phyloP scores from a whole-genome alignment of 352 stramenopile species.

The Phytopythium vexans region DNA sequence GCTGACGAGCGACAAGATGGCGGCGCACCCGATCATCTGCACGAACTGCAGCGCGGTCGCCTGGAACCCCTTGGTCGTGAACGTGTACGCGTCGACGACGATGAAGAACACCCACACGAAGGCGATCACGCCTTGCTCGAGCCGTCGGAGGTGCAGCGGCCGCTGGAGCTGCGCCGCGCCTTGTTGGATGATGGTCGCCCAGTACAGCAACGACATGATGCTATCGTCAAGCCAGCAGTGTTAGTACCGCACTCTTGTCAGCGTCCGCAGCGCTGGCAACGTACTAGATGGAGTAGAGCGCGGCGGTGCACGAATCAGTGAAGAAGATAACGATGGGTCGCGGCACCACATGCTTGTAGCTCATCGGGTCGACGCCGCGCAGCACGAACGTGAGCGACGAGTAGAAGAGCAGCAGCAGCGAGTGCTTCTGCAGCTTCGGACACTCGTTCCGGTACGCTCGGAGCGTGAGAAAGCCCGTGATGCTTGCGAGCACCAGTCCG shows the following conservation, averaged over 20 bases:
- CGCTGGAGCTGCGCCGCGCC: conserved; percentile 16
- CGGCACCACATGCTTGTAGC: conserved; percentile 34
- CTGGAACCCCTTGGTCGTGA: conserved; percentile 39
- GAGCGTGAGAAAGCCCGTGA: conserved; percentile 25
- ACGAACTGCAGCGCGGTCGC: conserved; percentile 23
- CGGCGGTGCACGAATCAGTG: conserved; percentile 34
- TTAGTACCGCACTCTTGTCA: background rate
- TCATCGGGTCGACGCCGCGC: conserved; percentile 27
- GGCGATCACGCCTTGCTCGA: conserved; percentile 25
- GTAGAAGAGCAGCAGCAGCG: conserved; percentile 36
- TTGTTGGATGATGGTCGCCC: conserved; percentile 33
- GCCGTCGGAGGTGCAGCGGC: conserved; percentile 17
- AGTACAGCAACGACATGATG: conserved; percentile 34
- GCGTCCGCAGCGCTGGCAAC: conserved; percentile 5
- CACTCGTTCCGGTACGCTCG: conserved; percentile 22
- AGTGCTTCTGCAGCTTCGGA: conserved; percentile 32
- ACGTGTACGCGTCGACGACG: conserved; percentile 24
- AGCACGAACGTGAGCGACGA: conserved; percentile 31
- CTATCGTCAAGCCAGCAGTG: conserved; percentile 7
- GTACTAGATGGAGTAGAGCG: conserved; percentile 44
- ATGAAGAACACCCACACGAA: conserved; percentile 39
- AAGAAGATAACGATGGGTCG: conserved; percentile 31
- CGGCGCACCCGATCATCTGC: conserved; percentile 26
- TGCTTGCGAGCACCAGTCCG: conserved; percentile 16
- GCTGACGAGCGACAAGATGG: conserved; percentile 36